A percentile compares a stretch with the other conserved stretches of the same genome.
Evolutionary conservation across 345 rosid genomes (phyloP).

Genomic region (Clarkia xantiana): DNA sequence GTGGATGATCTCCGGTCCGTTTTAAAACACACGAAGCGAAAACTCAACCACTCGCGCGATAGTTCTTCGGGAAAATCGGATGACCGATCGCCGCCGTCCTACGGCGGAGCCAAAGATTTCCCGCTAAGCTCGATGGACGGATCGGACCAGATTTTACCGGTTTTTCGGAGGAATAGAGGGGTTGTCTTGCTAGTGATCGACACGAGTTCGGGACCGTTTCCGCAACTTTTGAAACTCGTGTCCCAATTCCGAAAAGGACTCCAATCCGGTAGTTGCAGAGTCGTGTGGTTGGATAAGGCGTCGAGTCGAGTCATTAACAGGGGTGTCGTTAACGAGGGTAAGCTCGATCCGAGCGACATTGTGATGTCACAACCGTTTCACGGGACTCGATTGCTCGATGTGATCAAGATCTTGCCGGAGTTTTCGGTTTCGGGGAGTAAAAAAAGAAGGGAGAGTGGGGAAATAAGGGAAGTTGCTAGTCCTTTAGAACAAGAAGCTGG

Average conservation of each 20-base stretch:
- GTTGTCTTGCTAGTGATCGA: conserved; percentile 47
- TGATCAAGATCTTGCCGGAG: conserved; percentile 47
- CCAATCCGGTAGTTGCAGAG: conserved; percentile 21
- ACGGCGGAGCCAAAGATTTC: conserved; percentile 1
- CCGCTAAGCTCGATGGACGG: conserved; percentile 32
- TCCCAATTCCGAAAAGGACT: conserved; percentile 34
- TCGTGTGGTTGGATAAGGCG: conserved; percentile 57
- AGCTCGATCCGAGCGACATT: conserved; percentile 20
- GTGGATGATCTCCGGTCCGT: conserved; percentile 25
- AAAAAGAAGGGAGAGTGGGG: not conserved
- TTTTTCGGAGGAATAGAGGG: conserved; percentile 10
- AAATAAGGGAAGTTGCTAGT: not conserved
- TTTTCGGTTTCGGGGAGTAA: conserved; percentile 23
- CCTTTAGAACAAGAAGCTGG: not conserved
- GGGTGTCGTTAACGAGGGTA: conserved; percentile 3
- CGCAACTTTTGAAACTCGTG: conserved; percentile 19
- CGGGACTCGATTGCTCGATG: conserved; percentile 42
- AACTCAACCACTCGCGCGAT: conserved; percentile 22
- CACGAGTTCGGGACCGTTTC: conserved; percentile 30
- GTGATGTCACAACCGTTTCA: conserved; percentile 48
- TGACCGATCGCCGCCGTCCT: conserved; percentile 15
- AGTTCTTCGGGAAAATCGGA: conserved; percentile 35
- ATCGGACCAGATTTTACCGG: conserved; percentile 19
- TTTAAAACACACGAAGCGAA: conserved; percentile 22
- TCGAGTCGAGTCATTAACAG: conserved; percentile 13